phyloP scores from a whole-genome alignment of 768 basidiomycete species.

The Termitomyces sp. region DNA sequence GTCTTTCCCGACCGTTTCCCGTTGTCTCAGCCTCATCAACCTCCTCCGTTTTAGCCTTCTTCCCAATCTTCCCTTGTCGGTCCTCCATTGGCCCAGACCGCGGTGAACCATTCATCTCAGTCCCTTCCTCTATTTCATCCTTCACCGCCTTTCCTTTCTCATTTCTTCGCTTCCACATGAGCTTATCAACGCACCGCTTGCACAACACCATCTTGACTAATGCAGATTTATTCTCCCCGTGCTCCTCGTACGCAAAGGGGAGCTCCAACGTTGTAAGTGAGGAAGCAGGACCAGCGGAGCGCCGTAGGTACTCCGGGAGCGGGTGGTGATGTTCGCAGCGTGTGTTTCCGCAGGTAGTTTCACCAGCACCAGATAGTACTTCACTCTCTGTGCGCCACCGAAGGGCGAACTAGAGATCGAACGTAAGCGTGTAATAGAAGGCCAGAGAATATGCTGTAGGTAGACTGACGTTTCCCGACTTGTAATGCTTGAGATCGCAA shows the following conservation, averaged over 20 bases:
- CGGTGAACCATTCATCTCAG: not conserved
- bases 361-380: slow-evolving; percentile 81
- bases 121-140: slow-evolving; percentile 14
- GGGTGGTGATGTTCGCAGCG: slow-evolving; percentile 68
- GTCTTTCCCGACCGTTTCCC: slow-evolving; percentile 20
- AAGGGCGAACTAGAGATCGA: slow-evolving; percentile 63
- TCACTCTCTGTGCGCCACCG: slow-evolving; percentile 94
- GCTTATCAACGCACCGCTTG: slow-evolving; percentile 70
- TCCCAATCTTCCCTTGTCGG: not conserved
- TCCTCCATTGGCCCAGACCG: not conserved
- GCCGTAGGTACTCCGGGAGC: slow-evolving; percentile 16
- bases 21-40: not conserved
- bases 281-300: slow-evolving; percentile 19
- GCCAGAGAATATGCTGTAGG: not conserved
- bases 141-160: slow-evolving; percentile 40
- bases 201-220: slow-evolving; percentile 93
- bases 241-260: slow-evolving; percentile 86
- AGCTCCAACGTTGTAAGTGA: slow-evolving; percentile 77
- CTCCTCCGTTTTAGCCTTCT: not conserved
- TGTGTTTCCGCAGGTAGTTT: slow-evolving; percentile 85
- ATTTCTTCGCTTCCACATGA: slow-evolving; percentile 80
- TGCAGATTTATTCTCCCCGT: slow-evolving; percentile 68
- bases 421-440: not conserved
- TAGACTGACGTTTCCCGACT: slow-evolving; percentile 73
- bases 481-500: slow-evolving; percentile 95